Evolutionary conservation across 177 flowering plant genomes (phyloP).

Genomic region (Vitis hybrid): DNA sequence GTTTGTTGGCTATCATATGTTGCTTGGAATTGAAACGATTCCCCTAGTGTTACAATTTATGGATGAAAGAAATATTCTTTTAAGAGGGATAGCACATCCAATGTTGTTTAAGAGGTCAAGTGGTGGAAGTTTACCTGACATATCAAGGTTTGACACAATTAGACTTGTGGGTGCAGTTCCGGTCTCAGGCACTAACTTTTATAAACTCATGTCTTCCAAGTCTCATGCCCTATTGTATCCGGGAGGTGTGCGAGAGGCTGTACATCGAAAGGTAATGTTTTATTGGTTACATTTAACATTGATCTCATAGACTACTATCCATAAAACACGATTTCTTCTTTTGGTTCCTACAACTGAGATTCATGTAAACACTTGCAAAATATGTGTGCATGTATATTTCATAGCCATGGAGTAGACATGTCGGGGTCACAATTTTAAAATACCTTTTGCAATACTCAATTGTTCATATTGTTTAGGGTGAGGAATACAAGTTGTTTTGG

Average conservation of each 20-base stretch:
- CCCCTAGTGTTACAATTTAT: slow-evolving; percentile 43
- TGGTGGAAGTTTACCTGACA: slow-evolving; percentile 37
- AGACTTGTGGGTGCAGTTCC: slow-evolving; percentile 84
- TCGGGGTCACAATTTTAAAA: no score
- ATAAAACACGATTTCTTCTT: no score
- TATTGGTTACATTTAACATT: background rate
- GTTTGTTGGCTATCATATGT: slow-evolving; percentile 77
- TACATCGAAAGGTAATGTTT: slow-evolving; percentile 67
- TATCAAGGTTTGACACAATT: slow-evolving; percentile 33
- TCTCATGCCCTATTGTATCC: slow-evolving; percentile 77
- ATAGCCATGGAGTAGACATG: no score
- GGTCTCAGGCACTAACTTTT: slow-evolving; percentile 58
- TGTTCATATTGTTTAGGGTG: slow-evolving; percentile 51
- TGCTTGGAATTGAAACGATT: slow-evolving; percentile 55
- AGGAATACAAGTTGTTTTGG: slow-evolving; percentile 79
- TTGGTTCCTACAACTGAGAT: background rate
- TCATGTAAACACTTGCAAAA: background rate
- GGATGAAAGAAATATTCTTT: slow-evolving; percentile 45
- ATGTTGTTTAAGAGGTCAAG: slow-evolving; percentile 37
- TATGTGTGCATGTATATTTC: background rate
- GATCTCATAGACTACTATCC: no score
- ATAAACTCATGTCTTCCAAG: slow-evolving; percentile 53
- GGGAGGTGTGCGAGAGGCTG: slow-evolving; percentile 84
- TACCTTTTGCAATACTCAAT: background rate
- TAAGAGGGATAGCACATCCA: slow-evolving; percentile 85